Evolutionary conservation across 177 flowering plant genomes (phyloP).

Genomic region (Vitis hybrid): DNA sequence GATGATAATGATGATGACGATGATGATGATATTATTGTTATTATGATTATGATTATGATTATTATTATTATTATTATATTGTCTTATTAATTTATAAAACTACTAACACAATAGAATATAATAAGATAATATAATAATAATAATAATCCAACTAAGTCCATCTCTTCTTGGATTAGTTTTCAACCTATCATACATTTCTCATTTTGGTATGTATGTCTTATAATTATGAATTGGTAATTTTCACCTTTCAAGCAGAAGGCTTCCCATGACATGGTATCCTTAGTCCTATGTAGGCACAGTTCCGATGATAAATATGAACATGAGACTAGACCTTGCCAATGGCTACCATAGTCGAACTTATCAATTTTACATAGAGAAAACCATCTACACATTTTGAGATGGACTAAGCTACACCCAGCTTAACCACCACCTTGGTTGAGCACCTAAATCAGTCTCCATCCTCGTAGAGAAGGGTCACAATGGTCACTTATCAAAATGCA

Average conservation of each 20-base stretch:
- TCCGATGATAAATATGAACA: constrained; percentile 94
- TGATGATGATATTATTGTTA: constrained; percentile 11
- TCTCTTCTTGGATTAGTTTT: no score
- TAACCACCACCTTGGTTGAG: constrained; percentile 54
- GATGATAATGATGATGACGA: constrained; percentile 18
- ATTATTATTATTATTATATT: no score
- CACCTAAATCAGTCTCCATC: constrained; percentile 32
- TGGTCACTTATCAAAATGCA: constrained; percentile 54
- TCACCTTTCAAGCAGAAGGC: constrained; percentile 62
- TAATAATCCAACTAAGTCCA: constrained; percentile 71
- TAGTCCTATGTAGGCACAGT: constrained; percentile 67
- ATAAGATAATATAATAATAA: no score
- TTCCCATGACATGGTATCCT: constrained; percentile 99
- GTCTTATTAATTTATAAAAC: no score
- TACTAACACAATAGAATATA: no score
- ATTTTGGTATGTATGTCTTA: background rate
- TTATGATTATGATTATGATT: background rate
- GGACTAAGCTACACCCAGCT: constrained; percentile 73
- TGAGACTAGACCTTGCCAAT: constrained; percentile 73
- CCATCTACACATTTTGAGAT: constrained; percentile 68
- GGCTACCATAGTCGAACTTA: constrained; percentile 91
- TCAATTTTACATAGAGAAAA: constrained; percentile 33
- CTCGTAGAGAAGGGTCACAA: constrained; percentile 49
- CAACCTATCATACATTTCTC: background rate
- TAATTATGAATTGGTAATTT: no score